Base-by-base conservation (phyloP, 805 yeast species). In the Pichia heedii region DNA sequence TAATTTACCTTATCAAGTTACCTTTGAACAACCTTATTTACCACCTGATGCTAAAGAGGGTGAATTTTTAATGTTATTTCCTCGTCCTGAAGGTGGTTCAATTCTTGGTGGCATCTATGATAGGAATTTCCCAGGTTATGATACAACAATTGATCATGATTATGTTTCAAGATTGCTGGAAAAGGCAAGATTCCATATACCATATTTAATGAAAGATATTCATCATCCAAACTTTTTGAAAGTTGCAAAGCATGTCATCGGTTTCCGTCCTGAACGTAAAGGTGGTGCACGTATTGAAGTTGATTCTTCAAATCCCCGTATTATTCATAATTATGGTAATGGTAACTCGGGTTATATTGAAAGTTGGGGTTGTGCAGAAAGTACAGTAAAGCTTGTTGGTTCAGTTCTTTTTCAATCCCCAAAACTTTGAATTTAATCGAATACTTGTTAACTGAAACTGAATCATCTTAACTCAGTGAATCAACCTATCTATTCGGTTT, bases 61-160 rank as follows among this genome's bases (percentile, higher is more conserved):
- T 38, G 86, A 81, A 49, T 63, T 68, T 45, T 60, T 79, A 32
- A 79, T 79, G 62, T 58, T 74, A 24, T 75, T 81, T 64, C 86
- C 86, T 16, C 61, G 86, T 40, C 75, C 73, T 44, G 86, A 80
- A 56, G 85, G 86, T 12, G 82, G 83, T 39, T 65, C 76, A 18
- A 71, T 80, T 32, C 63, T 81, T 34, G 88, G 86, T 6, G 86
- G 86, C 2, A 57, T 61, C 26, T 56, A 56, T 41, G 58, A 59
- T 39, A 36, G 41, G 5, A 50, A 54, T 33, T 52, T 58, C 12
- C 45, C 51, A 3, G 37, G 32, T 1, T 55, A 37, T 22, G 61
- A 60, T 41, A 44, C 49, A 8, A 59, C 57, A 4, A 68, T 74
- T 18, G 68, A 72, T 42, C 65, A 66, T 3, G 69, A 60, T 7